Evolutionary conservation across 2,329 filamentous ascomycete species (phyloP).

Genomic region (Ploettnerulaceae sp.): DNA sequence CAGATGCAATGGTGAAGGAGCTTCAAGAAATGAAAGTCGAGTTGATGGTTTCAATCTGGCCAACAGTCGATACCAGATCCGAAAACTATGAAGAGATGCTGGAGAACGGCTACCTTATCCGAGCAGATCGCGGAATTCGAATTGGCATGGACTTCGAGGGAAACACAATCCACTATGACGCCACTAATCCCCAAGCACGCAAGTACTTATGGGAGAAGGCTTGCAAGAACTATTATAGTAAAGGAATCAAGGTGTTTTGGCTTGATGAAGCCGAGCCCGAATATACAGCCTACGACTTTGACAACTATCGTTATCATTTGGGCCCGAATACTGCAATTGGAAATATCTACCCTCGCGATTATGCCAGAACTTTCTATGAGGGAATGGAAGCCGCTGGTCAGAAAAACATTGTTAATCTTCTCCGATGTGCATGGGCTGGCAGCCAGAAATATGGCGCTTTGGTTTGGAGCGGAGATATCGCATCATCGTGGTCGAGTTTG

Average conservation of each 20-base stretch:
- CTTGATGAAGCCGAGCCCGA: slow-evolving; percentile 66
- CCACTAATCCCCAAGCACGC: slow-evolving; percentile 56
- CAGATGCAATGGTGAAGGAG: slow-evolving; percentile 58
- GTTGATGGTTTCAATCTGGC: slow-evolving; percentile 67
- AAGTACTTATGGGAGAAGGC: slow-evolving; percentile 55
- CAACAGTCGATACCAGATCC: slow-evolving; percentile 54
- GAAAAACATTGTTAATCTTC: slow-evolving; percentile 53
- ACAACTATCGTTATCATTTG: slow-evolving; percentile 57
- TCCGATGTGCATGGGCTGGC: slow-evolving; percentile 52
- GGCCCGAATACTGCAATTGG: slow-evolving; percentile 52
- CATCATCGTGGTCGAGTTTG: slow-evolving; percentile 56
- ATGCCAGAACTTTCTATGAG: slow-evolving; percentile 54
- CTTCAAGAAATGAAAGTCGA: slow-evolving; percentile 54
- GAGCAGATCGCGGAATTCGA: slow-evolving; percentile 54
- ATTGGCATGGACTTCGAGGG: slow-evolving; percentile 55
- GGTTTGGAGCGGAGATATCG: slow-evolving; percentile 65
- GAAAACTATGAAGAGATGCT: slow-evolving; percentile 60
- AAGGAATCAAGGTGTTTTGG: slow-evolving; percentile 62
- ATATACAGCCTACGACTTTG: slow-evolving; percentile 60
- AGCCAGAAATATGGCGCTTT: slow-evolving; percentile 60
- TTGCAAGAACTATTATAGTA: slow-evolving; percentile 56
- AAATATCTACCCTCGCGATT: slow-evolving; percentile 56
- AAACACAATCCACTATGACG: slow-evolving; percentile 56
- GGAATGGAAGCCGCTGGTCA: slow-evolving; percentile 50
- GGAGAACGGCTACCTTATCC: slow-evolving; percentile 54